Conservation (phyloP, 2,329 filamentous ascomycete species). For the Aspergillus hiratsukae region DNA sequence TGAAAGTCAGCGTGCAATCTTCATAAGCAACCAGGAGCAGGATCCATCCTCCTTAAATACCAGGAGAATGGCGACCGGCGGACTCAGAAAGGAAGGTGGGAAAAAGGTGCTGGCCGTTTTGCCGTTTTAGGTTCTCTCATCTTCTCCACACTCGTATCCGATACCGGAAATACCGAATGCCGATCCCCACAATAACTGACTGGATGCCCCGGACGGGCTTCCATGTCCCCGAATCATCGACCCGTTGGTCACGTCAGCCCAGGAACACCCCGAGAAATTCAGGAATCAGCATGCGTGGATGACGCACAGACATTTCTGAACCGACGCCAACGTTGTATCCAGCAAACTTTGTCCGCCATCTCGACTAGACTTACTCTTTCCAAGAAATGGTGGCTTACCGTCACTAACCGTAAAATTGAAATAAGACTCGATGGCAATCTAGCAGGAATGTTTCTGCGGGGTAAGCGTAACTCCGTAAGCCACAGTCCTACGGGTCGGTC, state of each 20-base stretch:
- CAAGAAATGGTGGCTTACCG: neutral
- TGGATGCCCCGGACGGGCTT: neutral
- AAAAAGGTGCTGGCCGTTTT: neutral
- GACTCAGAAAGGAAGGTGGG: neutral
- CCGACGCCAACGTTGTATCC: neutral
- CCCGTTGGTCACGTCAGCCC: neutral
- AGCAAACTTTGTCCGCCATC: neutral
- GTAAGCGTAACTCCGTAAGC: neutral
- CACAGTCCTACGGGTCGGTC: neutral
- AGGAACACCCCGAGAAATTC: neutral
- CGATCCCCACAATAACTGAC: conserved; percentile 6
- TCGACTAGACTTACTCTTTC: neutral
- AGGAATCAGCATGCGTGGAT: neutral
- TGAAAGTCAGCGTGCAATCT: neutral
- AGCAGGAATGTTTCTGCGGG: neutral
- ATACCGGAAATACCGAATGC: conserved; percentile 2
- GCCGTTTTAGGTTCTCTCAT: neutral
- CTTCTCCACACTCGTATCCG: conserved; percentile 8
- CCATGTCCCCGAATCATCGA: neutral
- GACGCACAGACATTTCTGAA: neutral
- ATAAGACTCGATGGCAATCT: neutral
- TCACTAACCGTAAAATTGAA: neutral
- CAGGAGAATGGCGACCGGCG: neutral
- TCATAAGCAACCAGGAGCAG: neutral
- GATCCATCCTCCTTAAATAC: neutral